Evolutionary conservation across 1,284 basidiomycete species (phyloP), one percentile per base, ranked within the genome.

Genomic region (Phaffia rhodozyma): DNA sequence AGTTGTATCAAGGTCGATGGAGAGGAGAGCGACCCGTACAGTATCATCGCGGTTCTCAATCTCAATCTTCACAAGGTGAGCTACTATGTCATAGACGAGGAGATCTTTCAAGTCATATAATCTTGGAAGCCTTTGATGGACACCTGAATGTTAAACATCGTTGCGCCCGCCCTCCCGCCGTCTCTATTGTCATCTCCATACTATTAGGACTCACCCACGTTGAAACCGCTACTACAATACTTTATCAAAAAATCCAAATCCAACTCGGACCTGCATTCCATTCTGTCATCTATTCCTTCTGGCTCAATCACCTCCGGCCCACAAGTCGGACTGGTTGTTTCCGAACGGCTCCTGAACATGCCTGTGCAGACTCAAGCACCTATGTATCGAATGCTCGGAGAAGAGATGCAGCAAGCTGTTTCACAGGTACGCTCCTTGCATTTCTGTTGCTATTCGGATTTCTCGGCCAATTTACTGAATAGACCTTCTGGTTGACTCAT

Each of bases 1-100:
- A 87, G 87, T 34, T 91, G 89, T 0, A 85, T 96, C 71, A 96
- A 96, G 77, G 89, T 87, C 21, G 91, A 94, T 71, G 91, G 91
- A 11, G 81, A 82, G 60, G 88, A 91, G 70, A 87, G 85, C 69
- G 90, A 93, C 77, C 90, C 91, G 21, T 91, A 86, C 71, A 89
- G 89, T 1, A 77, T 91, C 62, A 75, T 94, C 59, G 90, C 87
- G 3, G 86, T 87, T 50, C 72, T 94, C 21, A 90, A 92, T 72
- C 80, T 92, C 78, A 82, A 84, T 66, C 77, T 82, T n/a, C 82
- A 90, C 72, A 81, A 84, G 74, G 87, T 88, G 70, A 68, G 80
- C 68, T 3, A 21, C 16, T 16, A 43, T 43, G 5, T 43, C 13
- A 11, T 43, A 43, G 32, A 43, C 4, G 7, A 23, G 5, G 32